These are phyloP conservation scores for Camellia sinensis DNA, from an alignment of 148 eudicot species.

Conservation along the genomic window DNA sequence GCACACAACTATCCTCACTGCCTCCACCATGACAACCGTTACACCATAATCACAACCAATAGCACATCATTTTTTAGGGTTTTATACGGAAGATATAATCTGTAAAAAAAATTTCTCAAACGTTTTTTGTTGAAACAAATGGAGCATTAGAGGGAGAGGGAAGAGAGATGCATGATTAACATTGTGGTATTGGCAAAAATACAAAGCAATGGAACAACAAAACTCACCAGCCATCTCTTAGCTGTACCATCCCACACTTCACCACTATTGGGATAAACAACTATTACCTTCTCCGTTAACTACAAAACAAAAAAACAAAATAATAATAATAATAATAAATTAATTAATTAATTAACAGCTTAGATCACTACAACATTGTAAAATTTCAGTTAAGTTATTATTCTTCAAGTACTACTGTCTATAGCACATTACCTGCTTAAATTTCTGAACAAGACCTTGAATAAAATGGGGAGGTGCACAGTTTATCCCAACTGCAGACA, in stretches of 20 bases:
- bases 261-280: slow-evolving; percentile 88
- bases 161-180: too few species aligned
- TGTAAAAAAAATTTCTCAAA: too few species aligned
- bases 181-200: background rate
- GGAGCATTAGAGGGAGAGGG: too few species aligned
- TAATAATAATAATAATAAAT: background rate
- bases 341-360: background rate
- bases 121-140: too few species aligned
- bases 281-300: slow-evolving; percentile 62
- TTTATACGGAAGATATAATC: too few species aligned
- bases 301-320: slow-evolving; percentile 15
- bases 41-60: too few species aligned
- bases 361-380: background rate
- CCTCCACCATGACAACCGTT: too few species aligned
- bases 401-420: too few species aligned
- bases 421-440: slow-evolving; percentile 58
- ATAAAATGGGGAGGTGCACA: slow-evolving; percentile 86
- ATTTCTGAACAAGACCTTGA: slow-evolving; percentile 53
- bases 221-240: slow-evolving; percentile 86
- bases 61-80: too few species aligned
- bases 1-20: too few species aligned
- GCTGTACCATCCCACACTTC: slow-evolving; percentile 82
- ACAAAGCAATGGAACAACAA: background rate
- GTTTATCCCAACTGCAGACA: slow-evolving; percentile 70
- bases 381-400: too few species aligned